phyloP scores from a whole-genome alignment of 768 basidiomycete species.

The Naematelia encephala region DNA sequence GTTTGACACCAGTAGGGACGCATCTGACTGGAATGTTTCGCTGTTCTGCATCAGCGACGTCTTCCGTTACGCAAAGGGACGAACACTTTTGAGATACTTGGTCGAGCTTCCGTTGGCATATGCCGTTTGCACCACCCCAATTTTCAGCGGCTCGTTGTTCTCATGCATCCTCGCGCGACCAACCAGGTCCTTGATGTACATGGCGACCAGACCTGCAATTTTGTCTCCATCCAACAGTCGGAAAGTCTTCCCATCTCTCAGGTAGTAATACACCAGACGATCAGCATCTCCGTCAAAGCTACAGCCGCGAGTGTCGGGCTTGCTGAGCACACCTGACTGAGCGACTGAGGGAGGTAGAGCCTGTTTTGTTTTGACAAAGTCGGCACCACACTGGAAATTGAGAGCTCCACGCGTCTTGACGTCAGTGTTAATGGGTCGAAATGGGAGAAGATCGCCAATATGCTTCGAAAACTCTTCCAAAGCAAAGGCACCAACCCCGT shows the following conservation, averaged over 20 bases:
- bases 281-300: slow-evolving; percentile 98
- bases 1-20: slow-evolving; percentile 94
- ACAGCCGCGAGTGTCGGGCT: slow-evolving; percentile 70
- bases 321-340: slow-evolving; percentile 50
- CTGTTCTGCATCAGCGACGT: slow-evolving; percentile 52
- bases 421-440: slow-evolving; percentile 68
- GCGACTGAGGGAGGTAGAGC: slow-evolving; percentile 73
- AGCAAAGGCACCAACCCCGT: slow-evolving; percentile 84
- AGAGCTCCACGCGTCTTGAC: slow-evolving; percentile 66
- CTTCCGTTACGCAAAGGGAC: slow-evolving; percentile 5
- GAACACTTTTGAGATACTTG: slow-evolving; percentile 67
- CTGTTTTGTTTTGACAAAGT: slow-evolving; percentile 93
- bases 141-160: slow-evolving; percentile 66
- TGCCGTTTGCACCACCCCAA: slow-evolving; percentile 96
- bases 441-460: slow-evolving; percentile 57
- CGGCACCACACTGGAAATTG: slow-evolving; percentile 87
- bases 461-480: slow-evolving; percentile 62
- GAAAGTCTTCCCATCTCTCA: slow-evolving; percentile 57
- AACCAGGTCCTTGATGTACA: slow-evolving; percentile 86
- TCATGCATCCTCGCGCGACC: slow-evolving; percentile 75
- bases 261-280: slow-evolving; percentile 90
- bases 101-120: slow-evolving; percentile 98
- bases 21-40: slow-evolving; percentile 83
- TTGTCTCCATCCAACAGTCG: slow-evolving; percentile 97
- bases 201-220: slow-evolving; percentile 88